Percentiles rank a stretch among this genome's conserved stretches.
These are phyloP conservation scores for Candida piceae DNA, from an alignment of 805 yeast species.

Conservation along the genomic window DNA sequence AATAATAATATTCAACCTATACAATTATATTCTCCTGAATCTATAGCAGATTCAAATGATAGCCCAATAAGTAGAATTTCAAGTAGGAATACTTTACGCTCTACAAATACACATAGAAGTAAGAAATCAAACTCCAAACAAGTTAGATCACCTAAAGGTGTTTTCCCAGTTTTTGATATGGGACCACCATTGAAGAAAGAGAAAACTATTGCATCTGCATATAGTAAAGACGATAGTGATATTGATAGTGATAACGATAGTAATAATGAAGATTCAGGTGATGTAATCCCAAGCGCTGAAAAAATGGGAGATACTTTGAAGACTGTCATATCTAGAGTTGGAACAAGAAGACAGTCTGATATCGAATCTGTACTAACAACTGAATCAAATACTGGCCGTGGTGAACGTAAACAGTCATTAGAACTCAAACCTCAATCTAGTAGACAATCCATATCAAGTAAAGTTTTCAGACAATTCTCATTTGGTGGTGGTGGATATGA, in stretches of 20 bases:
- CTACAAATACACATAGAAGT: too few species aligned
- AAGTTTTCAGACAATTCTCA: slow-evolving; percentile 24
- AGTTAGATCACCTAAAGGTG: slow-evolving; percentile 63
- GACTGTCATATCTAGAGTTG: slow-evolving; percentile 22
- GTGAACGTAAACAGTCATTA: neutral
- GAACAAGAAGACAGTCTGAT: slow-evolving; percentile 15
- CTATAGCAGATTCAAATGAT: neutral
- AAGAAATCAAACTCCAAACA: too few species aligned
- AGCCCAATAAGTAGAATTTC: neutral
- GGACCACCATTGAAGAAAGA: slow-evolving; percentile 58
- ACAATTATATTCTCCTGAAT: slow-evolving; percentile 1
- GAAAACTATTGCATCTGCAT: slow-evolving; percentile 47
- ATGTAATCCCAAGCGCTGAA: slow-evolving; percentile 20
- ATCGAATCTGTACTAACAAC: slow-evolving; percentile 17
- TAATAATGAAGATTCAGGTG: slow-evolving; percentile 12
- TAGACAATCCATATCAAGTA: slow-evolving; percentile 6
- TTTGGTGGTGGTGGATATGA: slow-evolving; percentile 29
- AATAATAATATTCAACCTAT: neutral
- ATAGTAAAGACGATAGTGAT: slow-evolving; percentile 5
- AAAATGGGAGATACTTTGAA: slow-evolving; percentile 23
- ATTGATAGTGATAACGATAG: neutral
- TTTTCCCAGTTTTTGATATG: slow-evolving; percentile 78
- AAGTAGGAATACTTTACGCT: too few species aligned
- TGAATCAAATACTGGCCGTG: neutral
- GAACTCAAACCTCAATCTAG: neutral